phyloP scores from a whole-genome alignment of 1,284 basidiomycete genomes.

The Ceratobasidium sp. region DNA sequence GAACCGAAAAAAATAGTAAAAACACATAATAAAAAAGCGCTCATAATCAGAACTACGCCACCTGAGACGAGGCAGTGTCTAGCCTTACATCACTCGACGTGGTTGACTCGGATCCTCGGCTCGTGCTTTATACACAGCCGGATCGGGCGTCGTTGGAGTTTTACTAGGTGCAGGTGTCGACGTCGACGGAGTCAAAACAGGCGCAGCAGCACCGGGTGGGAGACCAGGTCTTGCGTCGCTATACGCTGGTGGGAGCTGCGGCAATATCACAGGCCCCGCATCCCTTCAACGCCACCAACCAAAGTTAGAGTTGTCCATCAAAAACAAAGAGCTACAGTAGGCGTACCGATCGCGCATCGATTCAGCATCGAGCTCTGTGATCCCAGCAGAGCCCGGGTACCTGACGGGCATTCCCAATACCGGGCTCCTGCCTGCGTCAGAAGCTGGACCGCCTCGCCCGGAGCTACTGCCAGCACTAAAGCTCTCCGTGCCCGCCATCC shows the following conservation, averaged over 20 bases:
- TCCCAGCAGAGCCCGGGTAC: constrained; percentile 13
- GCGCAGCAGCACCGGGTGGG: neutral
- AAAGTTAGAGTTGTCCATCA: neutral
- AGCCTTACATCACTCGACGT: neutral
- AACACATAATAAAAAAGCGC: too few relatives aligned
- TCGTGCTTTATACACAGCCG: neutral
- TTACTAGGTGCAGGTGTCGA: neutral
- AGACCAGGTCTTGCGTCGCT: neutral
- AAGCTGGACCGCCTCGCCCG: constrained; percentile 1
- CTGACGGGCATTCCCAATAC: neutral
- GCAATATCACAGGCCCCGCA: constrained; percentile 9
- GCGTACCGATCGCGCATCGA: constrained; percentile 26
- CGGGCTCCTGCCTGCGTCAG: neutral
- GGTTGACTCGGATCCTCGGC: neutral
- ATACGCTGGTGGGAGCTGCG: constrained; percentile 23
- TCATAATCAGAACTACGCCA: neutral
- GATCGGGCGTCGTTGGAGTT: neutral
- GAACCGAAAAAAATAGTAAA: too few relatives aligned
- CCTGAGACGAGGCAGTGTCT: neutral
- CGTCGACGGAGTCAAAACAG: neutral
- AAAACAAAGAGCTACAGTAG: neutral
- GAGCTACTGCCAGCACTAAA: constrained; percentile 34
- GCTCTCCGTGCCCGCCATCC: constrained; percentile 7
- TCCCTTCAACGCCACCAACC: neutral
- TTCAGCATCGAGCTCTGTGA: constrained; percentile 49